phyloP scores from a whole-genome alignment of 148 eudicot genomes.

The Vaccinium darrowii region DNA sequence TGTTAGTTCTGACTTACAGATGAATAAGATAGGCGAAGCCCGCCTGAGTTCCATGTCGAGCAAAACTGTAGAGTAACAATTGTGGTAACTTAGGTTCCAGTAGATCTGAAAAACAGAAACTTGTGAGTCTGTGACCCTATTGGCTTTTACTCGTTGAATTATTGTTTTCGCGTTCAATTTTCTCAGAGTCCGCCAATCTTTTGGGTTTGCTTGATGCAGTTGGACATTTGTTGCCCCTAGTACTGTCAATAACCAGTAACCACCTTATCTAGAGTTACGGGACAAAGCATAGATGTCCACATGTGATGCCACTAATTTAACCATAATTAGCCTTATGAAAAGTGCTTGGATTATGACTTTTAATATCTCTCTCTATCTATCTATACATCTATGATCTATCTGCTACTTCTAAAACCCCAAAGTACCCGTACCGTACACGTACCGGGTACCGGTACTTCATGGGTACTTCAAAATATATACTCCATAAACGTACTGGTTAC shows the following conservation, averaged over 20 bases:
- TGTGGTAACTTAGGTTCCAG: not conserved
- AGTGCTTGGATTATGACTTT: not conserved
- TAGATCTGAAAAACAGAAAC: not conserved
- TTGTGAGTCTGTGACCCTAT: not conserved
- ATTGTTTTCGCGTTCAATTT: not conserved
- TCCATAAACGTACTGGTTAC: too few relatives aligned
- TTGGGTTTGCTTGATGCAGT: not conserved
- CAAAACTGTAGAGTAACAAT: not conserved
- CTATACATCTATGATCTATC: too few relatives aligned
- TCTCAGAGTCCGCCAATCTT: not conserved
- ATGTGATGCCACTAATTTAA: not conserved
- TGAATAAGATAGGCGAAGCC: too few relatives aligned
- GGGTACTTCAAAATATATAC: too few relatives aligned
- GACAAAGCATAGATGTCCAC: conserved; percentile 7
- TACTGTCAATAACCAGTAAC: not conserved
- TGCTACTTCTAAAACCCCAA: too few relatives aligned
- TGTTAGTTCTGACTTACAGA: too few relatives aligned
- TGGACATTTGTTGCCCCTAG: not conserved
- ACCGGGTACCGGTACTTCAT: too few relatives aligned
- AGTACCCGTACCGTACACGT: too few relatives aligned
- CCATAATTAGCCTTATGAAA: too few relatives aligned
- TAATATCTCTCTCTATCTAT: not conserved
- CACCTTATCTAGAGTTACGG: not conserved
- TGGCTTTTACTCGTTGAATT: not conserved
- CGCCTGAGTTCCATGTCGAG: too few relatives aligned